A percentile compares a stretch with the other conserved stretches of the same genome.
These are phyloP conservation scores for Trichoderma virens DNA, from an alignment of 495 filamentous ascomycete species.

Conservation along the genomic window DNA sequence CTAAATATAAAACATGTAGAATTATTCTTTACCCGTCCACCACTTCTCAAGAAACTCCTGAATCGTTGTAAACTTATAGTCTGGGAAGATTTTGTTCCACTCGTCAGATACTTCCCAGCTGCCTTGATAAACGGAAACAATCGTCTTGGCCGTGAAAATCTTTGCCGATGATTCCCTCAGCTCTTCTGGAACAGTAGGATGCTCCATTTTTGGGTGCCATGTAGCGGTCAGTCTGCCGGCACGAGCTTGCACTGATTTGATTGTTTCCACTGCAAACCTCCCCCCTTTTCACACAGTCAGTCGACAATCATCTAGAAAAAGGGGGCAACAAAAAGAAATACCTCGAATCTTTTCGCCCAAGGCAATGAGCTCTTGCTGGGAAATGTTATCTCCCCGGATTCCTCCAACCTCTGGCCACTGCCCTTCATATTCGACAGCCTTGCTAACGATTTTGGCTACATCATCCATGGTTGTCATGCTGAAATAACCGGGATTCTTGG, in stretches of 20 bases:
- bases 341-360: slow-evolving; percentile 45
- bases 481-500: too few relatives aligned
- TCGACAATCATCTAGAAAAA: background rate
- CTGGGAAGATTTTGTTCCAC: slow-evolving; percentile 45
- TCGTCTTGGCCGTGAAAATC: slow-evolving; percentile 28
- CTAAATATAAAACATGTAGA: too few relatives aligned
- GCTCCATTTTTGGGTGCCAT: slow-evolving; percentile 34
- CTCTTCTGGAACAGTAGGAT: slow-evolving; percentile 37
- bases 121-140: slow-evolving; percentile 32
- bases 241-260: slow-evolving; percentile 39
- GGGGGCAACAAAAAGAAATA: slow-evolving; percentile 16
- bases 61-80: slow-evolving; percentile 39
- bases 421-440: slow-evolving; percentile 46
- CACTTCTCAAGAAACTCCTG: slow-evolving; percentile 40
- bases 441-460: slow-evolving; percentile 38
- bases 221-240: slow-evolving; percentile 35
- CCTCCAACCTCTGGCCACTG: slow-evolving; percentile 50
- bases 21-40: slow-evolving; percentile 24
- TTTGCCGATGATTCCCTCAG: slow-evolving; percentile 27
- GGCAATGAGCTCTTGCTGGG: slow-evolving; percentile 33
- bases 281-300: slow-evolving; percentile 20
- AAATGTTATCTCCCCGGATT: slow-evolving; percentile 38
- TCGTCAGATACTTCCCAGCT: slow-evolving; percentile 41
- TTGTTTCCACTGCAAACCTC: slow-evolving; percentile 35
- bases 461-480: slow-evolving; percentile 42